phyloP scores from a whole-genome alignment of 2,329 filamentous ascomycete species.

The Davidsoniella virescens region DNA sequence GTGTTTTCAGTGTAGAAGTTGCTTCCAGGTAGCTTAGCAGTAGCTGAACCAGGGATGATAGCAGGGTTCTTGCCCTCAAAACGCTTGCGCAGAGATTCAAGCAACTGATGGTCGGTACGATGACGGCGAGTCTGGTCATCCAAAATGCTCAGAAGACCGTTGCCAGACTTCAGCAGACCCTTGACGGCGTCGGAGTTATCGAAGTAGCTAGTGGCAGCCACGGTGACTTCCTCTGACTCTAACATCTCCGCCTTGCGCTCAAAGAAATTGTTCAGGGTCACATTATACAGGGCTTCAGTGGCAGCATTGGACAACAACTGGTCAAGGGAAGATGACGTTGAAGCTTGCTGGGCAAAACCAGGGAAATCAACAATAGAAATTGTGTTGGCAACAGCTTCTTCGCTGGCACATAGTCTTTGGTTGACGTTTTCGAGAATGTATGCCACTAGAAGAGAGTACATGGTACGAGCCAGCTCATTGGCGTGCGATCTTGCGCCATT shows the following conservation, averaged over 20 bases:
- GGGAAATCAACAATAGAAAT: slow-evolving; percentile 93
- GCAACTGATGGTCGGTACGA: slow-evolving; percentile 72
- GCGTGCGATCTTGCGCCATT: slow-evolving; percentile 79
- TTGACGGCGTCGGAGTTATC: slow-evolving; percentile 93
- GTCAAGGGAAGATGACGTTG: slow-evolving; percentile 73
- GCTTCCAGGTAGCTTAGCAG: slow-evolving; percentile 64
- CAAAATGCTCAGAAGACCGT: slow-evolving; percentile 82
- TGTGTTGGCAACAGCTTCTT: slow-evolving; percentile 83
- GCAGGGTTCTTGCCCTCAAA: slow-evolving; percentile 91
- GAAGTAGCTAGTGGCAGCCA: slow-evolving; percentile 88
- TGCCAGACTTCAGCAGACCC: slow-evolving; percentile 78
- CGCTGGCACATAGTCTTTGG: slow-evolving; percentile 68
- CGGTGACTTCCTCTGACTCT: slow-evolving; percentile 81
- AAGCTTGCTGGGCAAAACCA: slow-evolving; percentile 71
- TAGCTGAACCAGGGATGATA: slow-evolving; percentile 62
- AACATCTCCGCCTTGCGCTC: slow-evolving; percentile 85
- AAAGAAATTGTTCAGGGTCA: slow-evolving; percentile 90
- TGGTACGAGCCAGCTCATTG: slow-evolving; percentile 79
- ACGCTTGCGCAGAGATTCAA: slow-evolving; percentile 80
- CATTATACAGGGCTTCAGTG: slow-evolving; percentile 80
- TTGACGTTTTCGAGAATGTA: slow-evolving; percentile 91
- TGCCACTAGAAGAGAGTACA: slow-evolving; percentile 86
- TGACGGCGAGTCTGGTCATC: slow-evolving; percentile 90
- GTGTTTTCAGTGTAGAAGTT: slow-evolving; percentile 78
- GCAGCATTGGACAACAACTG: slow-evolving; percentile 92